Evolutionary conservation across 805 yeast genomes (phyloP).

Genomic region (Lipomyces chichibuensis): DNA sequence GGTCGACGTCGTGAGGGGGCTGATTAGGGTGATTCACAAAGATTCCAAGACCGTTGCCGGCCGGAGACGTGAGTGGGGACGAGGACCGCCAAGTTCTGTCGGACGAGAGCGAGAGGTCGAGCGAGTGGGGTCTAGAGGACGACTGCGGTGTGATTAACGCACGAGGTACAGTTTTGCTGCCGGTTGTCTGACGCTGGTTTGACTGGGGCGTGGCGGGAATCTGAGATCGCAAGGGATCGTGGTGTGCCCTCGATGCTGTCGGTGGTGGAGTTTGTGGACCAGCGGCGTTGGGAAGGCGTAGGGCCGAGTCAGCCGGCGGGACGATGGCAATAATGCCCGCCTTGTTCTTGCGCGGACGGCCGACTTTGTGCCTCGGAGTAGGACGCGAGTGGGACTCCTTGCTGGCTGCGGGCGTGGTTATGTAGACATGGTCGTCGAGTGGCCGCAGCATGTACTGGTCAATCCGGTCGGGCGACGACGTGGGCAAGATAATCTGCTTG

Average conservation of each 20-base stretch:
- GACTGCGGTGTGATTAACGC: constrained; percentile 27
- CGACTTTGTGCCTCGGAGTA: constrained; percentile 2
- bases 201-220: constrained; percentile 1
- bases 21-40: constrained; percentile 15
- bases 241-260: background rate
- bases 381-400: constrained; percentile 7
- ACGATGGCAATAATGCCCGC: constrained; percentile 14
- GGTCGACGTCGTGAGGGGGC: constrained; percentile 22
- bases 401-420: background rate
- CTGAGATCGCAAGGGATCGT: background rate
- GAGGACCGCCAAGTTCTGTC: constrained; percentile 15
- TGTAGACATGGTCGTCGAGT: constrained; percentile 5
- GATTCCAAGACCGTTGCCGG: constrained; percentile 33
- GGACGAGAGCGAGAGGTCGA: constrained; percentile 8
- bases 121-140: constrained; percentile 4
- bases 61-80: constrained; percentile 14
- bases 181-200: constrained; percentile 5
- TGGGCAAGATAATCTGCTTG: constrained; percentile 4
- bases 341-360: constrained; percentile 17
- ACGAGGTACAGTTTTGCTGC: constrained; percentile 9
- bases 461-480: constrained; percentile 3
- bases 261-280: constrained; percentile 14
- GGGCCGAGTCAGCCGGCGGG: constrained; percentile 16
- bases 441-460: background rate
- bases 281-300: constrained; percentile 1